Evolutionary conservation across 2,329 filamentous ascomycete genomes (phyloP).

Genomic region (Phaeosphaeriaceae sp.): DNA sequence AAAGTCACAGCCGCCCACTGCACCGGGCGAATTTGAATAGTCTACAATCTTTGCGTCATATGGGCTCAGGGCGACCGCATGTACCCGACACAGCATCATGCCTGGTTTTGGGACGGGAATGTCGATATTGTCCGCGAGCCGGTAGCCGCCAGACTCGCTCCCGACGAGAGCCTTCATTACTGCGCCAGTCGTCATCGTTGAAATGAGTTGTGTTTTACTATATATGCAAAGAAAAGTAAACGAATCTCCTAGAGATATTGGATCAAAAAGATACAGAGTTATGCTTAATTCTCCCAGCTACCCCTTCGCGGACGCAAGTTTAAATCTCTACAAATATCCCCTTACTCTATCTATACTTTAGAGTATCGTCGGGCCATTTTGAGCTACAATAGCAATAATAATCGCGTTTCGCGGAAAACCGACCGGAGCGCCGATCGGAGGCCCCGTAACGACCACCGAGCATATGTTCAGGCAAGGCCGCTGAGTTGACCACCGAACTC

Average conservation of each 20-base stretch:
- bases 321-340: neutral
- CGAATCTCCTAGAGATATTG: neutral
- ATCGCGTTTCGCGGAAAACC: slow-evolving; percentile 1
- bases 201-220: slow-evolving; percentile 1
- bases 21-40: slow-evolving; percentile 43
- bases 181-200: slow-evolving; percentile 2
- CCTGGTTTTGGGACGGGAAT: slow-evolving; percentile 10
- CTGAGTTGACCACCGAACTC: neutral
- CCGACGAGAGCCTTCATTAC: slow-evolving; percentile 14
- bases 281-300: neutral
- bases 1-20: slow-evolving; percentile 57
- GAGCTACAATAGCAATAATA: neutral
- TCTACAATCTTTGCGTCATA: slow-evolving; percentile 13
- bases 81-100: slow-evolving; percentile 10
- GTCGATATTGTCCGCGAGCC: neutral
- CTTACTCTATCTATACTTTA: neutral
- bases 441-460: neutral
- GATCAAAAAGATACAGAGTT: neutral
- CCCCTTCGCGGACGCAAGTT: neutral
- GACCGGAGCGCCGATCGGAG: slow-evolving; percentile 1
- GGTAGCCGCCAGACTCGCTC: slow-evolving; percentile 9
- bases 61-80: slow-evolving; percentile 10
- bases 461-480: neutral
- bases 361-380: neutral
- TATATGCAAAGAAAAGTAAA: slow-evolving; percentile 2